Conservation (phyloP, 2,329 filamentous ascomycete genomes). For the Pleomassaria siparia region DNA sequence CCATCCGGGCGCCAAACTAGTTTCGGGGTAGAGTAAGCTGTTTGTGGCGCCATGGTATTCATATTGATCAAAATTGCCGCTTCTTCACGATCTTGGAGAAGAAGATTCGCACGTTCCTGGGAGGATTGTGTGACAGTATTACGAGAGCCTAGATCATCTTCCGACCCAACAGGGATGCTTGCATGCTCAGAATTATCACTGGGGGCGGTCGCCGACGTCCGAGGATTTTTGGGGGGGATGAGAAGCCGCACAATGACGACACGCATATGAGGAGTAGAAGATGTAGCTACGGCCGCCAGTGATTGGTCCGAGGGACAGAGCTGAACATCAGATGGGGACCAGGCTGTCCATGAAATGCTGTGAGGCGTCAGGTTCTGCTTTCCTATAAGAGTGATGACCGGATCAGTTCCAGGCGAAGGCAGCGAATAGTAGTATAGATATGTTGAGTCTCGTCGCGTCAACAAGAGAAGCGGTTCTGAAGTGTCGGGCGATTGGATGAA, state of each 20-base stretch:
- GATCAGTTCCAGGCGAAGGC: conserved; percentile 12
- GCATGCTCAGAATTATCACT: conserved; percentile 4
- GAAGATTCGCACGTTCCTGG: conserved; percentile 54
- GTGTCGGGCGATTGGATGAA: conserved; percentile 55
- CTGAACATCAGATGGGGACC: conserved; percentile 61
- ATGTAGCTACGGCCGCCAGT: conserved; percentile 62
- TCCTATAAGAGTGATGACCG: conserved; percentile 46
- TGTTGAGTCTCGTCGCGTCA: conserved; percentile 60
- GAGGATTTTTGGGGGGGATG: conserved; percentile 45
- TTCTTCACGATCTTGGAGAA: conserved; percentile 58
- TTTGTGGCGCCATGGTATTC: conserved; percentile 64
- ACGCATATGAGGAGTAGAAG: conserved; percentile 63
- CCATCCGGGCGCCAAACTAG: conserved; percentile 64
- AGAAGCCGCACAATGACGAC: conserved; percentile 61
- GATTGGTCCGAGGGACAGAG: conserved; percentile 57
- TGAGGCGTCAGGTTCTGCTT: conserved; percentile 63
- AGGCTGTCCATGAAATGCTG: conserved; percentile 65
- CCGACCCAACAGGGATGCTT: conserved; percentile 2
- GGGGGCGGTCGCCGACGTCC: not conserved
- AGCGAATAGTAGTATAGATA: conserved; percentile 59
- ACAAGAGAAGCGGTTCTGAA: conserved; percentile 52
- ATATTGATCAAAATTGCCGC: conserved; percentile 62
- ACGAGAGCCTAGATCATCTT: conserved; percentile 7
- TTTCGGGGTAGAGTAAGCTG: conserved; percentile 63
- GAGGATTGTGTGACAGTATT: conserved; percentile 49